A percentile compares a stretch with the other conserved stretches of the same genome.
Evolutionary conservation across 257 asterid species (phyloP).

Genomic region (Nicotiana sylvestris): DNA sequence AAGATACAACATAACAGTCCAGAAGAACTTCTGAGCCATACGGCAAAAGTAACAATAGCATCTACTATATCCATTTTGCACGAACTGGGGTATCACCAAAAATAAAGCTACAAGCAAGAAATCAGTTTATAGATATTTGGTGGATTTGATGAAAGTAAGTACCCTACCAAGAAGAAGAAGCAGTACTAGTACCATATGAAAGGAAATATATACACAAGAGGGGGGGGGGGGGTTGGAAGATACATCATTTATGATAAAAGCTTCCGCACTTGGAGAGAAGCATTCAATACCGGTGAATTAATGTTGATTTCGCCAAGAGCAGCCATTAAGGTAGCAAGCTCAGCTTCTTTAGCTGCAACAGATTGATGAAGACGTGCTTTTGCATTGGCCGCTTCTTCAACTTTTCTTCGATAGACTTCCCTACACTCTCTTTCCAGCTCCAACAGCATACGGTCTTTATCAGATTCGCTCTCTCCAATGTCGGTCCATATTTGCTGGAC

Average conservation of each 20-base stretch:
- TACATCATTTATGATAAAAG: background rate
- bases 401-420: constrained; percentile 74
- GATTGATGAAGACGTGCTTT: constrained; percentile 79
- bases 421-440: constrained; percentile 90
- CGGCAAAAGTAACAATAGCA: background rate
- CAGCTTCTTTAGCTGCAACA: constrained; percentile 90
- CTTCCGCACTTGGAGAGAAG: background rate
- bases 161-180: background rate
- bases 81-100: background rate
- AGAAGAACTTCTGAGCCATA: background rate
- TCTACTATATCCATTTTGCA: background rate
- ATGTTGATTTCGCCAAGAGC: constrained; percentile 67
- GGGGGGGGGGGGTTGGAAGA: background rate
- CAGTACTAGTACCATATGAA: constrained; percentile 2
- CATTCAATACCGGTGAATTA: constrained; percentile 52
- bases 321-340: constrained; percentile 82
- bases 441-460: constrained; percentile 67
- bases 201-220: background rate
- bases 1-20: background rate
- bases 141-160: background rate
- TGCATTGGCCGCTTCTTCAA: constrained; percentile 75
- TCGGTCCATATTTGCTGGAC: constrained; percentile 88
- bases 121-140: background rate
- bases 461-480: constrained; percentile 83
- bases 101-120: background rate